Base-by-base conservation (phyloP, 2,329 filamentous ascomycete genomes). In the Colletotrichum plurivorum region DNA sequence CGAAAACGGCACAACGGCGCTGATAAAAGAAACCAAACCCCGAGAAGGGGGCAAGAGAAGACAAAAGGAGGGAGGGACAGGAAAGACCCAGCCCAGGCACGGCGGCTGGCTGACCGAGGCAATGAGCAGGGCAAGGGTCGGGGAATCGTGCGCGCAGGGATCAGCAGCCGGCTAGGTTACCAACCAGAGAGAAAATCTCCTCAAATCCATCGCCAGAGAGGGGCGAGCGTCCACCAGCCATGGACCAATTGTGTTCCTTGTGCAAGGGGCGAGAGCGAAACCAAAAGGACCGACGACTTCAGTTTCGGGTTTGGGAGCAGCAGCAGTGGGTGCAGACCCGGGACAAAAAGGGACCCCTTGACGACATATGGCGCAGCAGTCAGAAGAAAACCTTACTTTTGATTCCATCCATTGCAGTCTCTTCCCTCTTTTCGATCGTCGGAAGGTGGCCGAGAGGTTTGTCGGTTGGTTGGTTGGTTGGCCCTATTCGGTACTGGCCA, bases 401-500 rank as follows among this genome's bases (percentile, higher is more conserved):
- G 36, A 59, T 39, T 36, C 13, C 16, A 8, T 8, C 16, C 15
- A 5, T 16, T 46, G 43, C 43, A 7, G 43, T 46, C 43, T 46
- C 16, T 46, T 16, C 18, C 7, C 18, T 16, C 20, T 12, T 12
- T 20, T 49, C 7, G n/a, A 20, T 25, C 6, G n/a, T 13, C 66
- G 61, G 66, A 65, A 39, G 31, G 61, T 69, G 61, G 16, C 66
- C 66, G 61, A 69, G 49, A 51, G 31, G 31, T 36, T 36, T 9
- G 31, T 36, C 10, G 2, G 31, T 36, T 36, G 8, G 27, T 31
- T 31, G 31, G 31, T 48, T 27, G 51, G 46, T 18, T 20, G 56
- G 43, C 15, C 45, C 15, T 25, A 49, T 61, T 36, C 66, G 61
- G 66, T 54, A 66, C 27, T 65, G 31, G 8, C 10, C 8, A 36